These are phyloP conservation scores for Tephrocybe sp. DNA, from an alignment of 768 basidiomycete species.

Conservation along the genomic window DNA sequence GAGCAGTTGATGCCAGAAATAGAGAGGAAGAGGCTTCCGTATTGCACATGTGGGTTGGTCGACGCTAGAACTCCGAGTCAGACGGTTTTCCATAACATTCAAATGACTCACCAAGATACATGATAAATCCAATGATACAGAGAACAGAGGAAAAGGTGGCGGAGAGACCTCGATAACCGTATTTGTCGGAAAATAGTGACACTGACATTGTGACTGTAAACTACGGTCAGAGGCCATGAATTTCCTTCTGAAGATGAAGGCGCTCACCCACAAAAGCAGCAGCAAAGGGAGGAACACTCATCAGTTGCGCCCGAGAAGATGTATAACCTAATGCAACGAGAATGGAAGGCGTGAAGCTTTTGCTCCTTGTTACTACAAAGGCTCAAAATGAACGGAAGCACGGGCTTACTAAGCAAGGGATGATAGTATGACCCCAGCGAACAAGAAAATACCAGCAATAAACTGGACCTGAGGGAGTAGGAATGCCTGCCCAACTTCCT, in stretches of 20 bases:
- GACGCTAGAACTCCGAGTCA: slow-evolving; percentile 16
- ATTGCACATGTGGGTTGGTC: slow-evolving; percentile 29
- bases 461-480: slow-evolving; percentile 28
- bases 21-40: slow-evolving; percentile 47
- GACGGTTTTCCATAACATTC: background rate
- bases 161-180: slow-evolving; percentile 26
- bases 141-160: slow-evolving; percentile 30
- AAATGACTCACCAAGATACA: slow-evolving; percentile 34
- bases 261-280: slow-evolving; percentile 29
- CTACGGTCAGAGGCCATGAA: background rate
- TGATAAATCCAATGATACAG: slow-evolving; percentile 35
- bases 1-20: slow-evolving; percentile 39
- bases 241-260: background rate
- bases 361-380: background rate
- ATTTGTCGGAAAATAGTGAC: slow-evolving; percentile 25
- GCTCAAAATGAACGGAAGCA: background rate
- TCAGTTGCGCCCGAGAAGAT: slow-evolving; percentile 44
- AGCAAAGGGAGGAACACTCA: slow-evolving; percentile 46
- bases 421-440: slow-evolving; percentile 23
- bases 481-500: slow-evolving; percentile 30
- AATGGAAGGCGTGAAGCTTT: slow-evolving; percentile 60
- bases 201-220: slow-evolving; percentile 22
- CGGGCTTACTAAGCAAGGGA: slow-evolving; percentile 19
- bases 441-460: slow-evolving; percentile 30
- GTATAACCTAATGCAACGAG: slow-evolving; percentile 48